Evolutionary conservation across 768 basidiomycete genomes (phyloP).

Genomic region (Psilocybe subaeruginosa): DNA sequence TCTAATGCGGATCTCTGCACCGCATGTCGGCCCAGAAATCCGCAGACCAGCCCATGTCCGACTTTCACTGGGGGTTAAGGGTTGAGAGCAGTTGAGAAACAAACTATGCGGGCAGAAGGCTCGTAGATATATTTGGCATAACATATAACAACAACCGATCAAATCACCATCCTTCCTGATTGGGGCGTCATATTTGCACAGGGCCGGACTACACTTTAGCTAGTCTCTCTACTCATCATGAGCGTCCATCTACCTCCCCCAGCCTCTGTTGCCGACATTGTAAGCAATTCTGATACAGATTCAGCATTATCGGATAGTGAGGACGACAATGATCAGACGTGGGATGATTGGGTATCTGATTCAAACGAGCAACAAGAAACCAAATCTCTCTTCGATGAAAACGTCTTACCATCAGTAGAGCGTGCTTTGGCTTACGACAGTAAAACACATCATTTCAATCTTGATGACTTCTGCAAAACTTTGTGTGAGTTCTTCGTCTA

Average conservation of each 20-base stretch:
- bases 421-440: slow-evolving; percentile 69
- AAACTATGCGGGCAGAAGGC: neutral
- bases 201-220: slow-evolving; percentile 5
- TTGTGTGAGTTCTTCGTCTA: slow-evolving; percentile 50
- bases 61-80: neutral
- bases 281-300: slow-evolving; percentile 17
- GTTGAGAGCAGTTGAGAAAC: neutral
- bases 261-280: slow-evolving; percentile 22
- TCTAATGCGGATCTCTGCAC: too few relatives aligned
- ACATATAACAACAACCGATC: slow-evolving; percentile 8
- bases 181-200: slow-evolving; percentile 18
- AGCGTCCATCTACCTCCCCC: slow-evolving; percentile 41
- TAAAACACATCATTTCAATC: slow-evolving; percentile 60
- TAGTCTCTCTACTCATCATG: slow-evolving; percentile 29
- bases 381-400: slow-evolving; percentile 77
- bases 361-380: slow-evolving; percentile 55
- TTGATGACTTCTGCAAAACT: slow-evolving; percentile 50
- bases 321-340: slow-evolving; percentile 61
- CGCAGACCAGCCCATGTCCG: too few relatives aligned
- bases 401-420: slow-evolving; percentile 56
- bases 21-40: too few relatives aligned
- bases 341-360: slow-evolving; percentile 84
- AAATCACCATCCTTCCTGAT: slow-evolving; percentile 19
- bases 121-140: slow-evolving; percentile 7
- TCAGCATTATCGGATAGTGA: slow-evolving; percentile 19